These are phyloP conservation scores for Fusarium neocosmosporiellum DNA, from an alignment of 2,329 filamentous ascomycete genomes.

Conservation along the genomic window DNA sequence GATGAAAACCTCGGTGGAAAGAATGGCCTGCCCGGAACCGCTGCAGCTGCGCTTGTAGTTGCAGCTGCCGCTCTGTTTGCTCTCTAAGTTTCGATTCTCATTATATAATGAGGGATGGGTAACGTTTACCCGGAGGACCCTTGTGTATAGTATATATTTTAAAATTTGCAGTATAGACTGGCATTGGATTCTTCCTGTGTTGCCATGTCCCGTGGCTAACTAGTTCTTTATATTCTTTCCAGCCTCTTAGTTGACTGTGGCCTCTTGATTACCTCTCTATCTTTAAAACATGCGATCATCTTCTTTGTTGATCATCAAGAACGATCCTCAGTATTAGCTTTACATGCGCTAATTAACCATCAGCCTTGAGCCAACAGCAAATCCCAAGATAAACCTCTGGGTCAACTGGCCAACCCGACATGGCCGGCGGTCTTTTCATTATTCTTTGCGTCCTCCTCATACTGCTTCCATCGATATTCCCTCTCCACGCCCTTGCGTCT, in stretches of 20 bases:
- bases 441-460: constrained; percentile 39
- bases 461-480: constrained; percentile 62
- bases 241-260: too few relatives aligned
- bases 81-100: neutral
- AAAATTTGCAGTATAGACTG: neutral
- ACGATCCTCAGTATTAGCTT: too few relatives aligned
- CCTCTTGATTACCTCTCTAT: too few relatives aligned
- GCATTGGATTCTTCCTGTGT: too few relatives aligned
- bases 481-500: constrained; percentile 57
- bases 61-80: neutral
- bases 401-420: neutral
- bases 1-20: neutral
- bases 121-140: neutral
- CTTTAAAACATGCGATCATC: too few relatives aligned
- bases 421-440: neutral
- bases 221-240: too few relatives aligned
- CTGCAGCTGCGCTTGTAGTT: neutral
- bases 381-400: neutral
- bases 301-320: too few relatives aligned
- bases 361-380: neutral
- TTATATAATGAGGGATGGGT: neutral
- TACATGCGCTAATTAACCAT: too few relatives aligned
- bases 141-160: neutral
- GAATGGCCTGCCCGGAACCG: neutral
- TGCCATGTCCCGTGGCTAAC: too few relatives aligned